A percentile compares a stretch with the other conserved stretches of the same genome.
These are phyloP conservation scores for Dactylonectria macrodidyma DNA, from an alignment of 2,329 filamentous ascomycete species.

Conservation along the genomic window DNA sequence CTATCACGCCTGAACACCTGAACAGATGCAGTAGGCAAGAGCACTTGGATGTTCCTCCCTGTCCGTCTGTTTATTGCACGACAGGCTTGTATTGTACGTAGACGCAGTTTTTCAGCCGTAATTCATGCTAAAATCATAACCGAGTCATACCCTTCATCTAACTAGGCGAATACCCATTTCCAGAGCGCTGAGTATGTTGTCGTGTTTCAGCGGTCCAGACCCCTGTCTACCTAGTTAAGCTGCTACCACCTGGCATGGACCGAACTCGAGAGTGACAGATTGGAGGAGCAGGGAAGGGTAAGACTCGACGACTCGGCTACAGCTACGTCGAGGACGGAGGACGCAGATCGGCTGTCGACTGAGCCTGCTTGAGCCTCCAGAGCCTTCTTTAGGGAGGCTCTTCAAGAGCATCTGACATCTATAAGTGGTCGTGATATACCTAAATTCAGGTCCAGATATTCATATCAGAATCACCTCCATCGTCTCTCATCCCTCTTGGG, in stretches of 20 bases:
- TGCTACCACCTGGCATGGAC: no score
- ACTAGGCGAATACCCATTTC: not conserved
- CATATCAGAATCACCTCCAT: not conserved
- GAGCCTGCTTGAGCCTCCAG: not conserved
- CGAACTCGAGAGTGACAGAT: no score
- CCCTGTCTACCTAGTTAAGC: no score
- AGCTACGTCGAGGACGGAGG: not conserved
- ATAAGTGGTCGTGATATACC: not conserved
- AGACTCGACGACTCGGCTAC: no score
- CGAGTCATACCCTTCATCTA: not conserved
- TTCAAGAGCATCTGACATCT: not conserved
- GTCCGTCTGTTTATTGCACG: not conserved
- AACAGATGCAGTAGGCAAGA: not conserved
- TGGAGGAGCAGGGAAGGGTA: no score
- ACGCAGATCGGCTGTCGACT: not conserved
- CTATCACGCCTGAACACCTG: not conserved
- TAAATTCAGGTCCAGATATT: not conserved
- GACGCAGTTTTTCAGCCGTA: not conserved
- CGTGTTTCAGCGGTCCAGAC: no score
- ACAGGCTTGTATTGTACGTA: not conserved
- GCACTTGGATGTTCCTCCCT: not conserved
- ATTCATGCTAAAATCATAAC: not conserved
- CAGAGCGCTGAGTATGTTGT: not conserved
- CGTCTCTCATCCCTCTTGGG: not conserved
- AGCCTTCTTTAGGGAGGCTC: not conserved